Conservation (phyloP, 768 basidiomycete species). For the Rhodocollybia butyracea region DNA sequence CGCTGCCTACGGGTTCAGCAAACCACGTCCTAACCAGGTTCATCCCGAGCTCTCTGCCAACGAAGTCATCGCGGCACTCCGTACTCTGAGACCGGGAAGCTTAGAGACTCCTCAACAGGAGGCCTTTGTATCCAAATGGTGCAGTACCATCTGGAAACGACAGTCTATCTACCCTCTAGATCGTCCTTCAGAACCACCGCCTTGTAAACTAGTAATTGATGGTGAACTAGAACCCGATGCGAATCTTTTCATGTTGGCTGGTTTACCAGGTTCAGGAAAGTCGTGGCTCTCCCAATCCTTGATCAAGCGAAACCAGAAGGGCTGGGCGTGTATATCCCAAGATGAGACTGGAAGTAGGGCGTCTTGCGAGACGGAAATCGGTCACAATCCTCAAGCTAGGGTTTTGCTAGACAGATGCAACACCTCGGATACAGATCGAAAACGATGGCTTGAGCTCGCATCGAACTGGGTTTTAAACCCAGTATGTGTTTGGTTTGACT, state of each 20-base stretch:
- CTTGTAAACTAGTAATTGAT: constrained; percentile 42
- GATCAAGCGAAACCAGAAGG: constrained; percentile 36
- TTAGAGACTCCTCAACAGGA: constrained; percentile 58
- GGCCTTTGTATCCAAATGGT: constrained; percentile 54
- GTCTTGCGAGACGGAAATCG: constrained; percentile 49
- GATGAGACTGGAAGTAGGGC: constrained; percentile 52
- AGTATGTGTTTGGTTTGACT: constrained; percentile 56
- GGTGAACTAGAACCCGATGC: constrained; percentile 30
- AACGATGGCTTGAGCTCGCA: constrained; percentile 47
- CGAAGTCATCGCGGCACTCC: constrained; percentile 45
- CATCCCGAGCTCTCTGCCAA: constrained; percentile 46
- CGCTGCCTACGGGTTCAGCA: constrained; percentile 50
- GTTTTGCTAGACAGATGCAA: constrained; percentile 61
- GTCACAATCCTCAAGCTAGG: constrained; percentile 31
- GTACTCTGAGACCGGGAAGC: constrained; percentile 51
- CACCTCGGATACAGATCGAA: constrained; percentile 42
- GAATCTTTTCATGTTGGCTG: constrained; percentile 54
- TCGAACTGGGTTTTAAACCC: constrained; percentile 42
- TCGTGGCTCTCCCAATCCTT: constrained; percentile 51
- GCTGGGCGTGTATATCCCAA: constrained; percentile 50
- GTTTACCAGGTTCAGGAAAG: constrained; percentile 62
- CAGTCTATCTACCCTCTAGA: constrained; percentile 48
- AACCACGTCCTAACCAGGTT: constrained; percentile 33
- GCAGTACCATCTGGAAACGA: constrained; percentile 56
- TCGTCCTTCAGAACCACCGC: constrained; percentile 46